Base-by-base conservation (phyloP, 169 alveolate genomes). In the Babesia sp. region DNA sequence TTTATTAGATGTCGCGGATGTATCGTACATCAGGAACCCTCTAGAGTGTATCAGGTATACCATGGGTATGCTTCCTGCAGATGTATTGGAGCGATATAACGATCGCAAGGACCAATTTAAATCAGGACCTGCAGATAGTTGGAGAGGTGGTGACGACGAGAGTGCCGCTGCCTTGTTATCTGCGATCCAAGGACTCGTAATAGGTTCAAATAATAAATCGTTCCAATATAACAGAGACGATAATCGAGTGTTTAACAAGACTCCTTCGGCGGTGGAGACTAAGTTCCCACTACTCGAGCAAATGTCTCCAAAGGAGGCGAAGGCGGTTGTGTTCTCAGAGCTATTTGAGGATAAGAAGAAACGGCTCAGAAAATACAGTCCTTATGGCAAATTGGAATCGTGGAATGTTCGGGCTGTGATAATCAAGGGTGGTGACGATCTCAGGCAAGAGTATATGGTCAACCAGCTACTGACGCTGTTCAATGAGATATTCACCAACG, bases 391-490 rank as follows among this genome's bases (percentile, higher is more conserved):
- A 12, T 76, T 93, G 20, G 83, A 85, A 31, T 61, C 95, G 18
- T 94, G 97, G 97, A 92, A 90, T 54, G 66, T 93, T 9, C 86
- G 87, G 26, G 93, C 94, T 29, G 90, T 96, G 26, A 87, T 97
- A 42, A 94, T 96, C 26, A 97, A 97, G 76, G 98, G 98, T 1
- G 97, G 98, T 22, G 99, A 97, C 77, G 99, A 97, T 74, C 87
- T 97, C 37, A 66, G 99, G 29, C 98, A 96, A 73, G 99, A 97
- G 76, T 68, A 93, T 41, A 90, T 97, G 80, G 98, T 98, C 53
- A 93, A 96, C 78, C 99, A 97, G 84, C 78, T 97, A 55, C 91
- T 97, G 28, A 88, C 85, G 57, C 95, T 91, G 58, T 93, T 96
- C 84, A 91, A 93, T 51, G 79, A 89, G 55, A 95, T 97, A 9